Evolutionary conservation across 2,329 filamentous ascomycete genomes (phyloP), one percentile per base, ranked within the genome.

Genomic region (Fusarium musae): DNA sequence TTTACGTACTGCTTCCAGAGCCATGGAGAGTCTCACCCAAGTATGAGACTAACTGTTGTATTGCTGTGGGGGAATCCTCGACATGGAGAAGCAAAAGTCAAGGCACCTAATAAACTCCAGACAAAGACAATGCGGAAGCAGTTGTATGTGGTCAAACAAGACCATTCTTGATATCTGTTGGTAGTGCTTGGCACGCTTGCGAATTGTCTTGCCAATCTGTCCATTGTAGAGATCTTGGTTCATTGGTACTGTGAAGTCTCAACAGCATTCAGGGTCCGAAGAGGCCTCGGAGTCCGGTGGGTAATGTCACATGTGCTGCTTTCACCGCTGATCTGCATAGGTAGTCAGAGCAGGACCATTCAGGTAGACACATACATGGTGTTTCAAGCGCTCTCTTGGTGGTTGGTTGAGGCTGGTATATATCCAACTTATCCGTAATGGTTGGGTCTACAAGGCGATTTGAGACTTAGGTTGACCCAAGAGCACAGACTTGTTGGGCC

Each of bases 1-100:
- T 43, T 63, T 63, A 71, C 66, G 50, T 69, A 69, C 65, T 69
- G 52, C 65, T 21, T 46, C 16, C 26, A 30, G 43, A 43, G 53
- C 59, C 44, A 43, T 39, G 56, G 52, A 59, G 36, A 58, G 57
- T 54, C 61, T 52, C 42, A 32, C 58, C 17, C n/a, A 36, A 60
- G 50, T 47, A 53, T 47, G 23, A 40, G 43, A 46, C 32, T 60
- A 30, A 61, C 37, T 49, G 30, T 30, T 37, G 40, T 46, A 26
- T 63, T 59, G 44, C 46, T 32, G 57, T 52, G 36, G 59, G 59
- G 21, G 43, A 56, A 50, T 42, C 44, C 23, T 50, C 34, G 30
- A 46, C 32, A 46, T 32, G 44, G 50, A 43, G 32, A 57, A 42
- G 39, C 46, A 60, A 63, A 52, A 21, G 56, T 36, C 40, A 57